Evolutionary conservation across 495 filamentous ascomycete genomes (phyloP).

Genomic region (Talaromyces stipitatus): DNA sequence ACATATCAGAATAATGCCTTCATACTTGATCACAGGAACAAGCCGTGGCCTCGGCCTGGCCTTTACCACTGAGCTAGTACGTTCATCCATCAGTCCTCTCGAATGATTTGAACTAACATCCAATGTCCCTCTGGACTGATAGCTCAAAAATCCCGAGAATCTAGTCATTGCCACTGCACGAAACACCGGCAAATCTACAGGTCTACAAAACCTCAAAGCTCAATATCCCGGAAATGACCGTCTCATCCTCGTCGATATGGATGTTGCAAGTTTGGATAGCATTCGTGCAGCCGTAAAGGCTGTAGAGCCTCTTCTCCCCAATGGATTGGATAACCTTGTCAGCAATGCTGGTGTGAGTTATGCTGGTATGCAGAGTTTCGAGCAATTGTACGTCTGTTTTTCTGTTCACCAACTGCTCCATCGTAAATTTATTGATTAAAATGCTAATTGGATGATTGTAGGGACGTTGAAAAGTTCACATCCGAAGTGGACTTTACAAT

Average conservation of each 20-base stretch:
- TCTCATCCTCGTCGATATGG: neutral
- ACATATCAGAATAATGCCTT: constrained; percentile 12
- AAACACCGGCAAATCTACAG: neutral
- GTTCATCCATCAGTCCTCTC: neutral
- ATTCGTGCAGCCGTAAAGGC: neutral
- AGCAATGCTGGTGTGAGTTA: neutral
- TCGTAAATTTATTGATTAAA: too few species aligned
- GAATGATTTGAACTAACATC: neutral
- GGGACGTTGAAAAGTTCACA: neutral
- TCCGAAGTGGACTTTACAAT: neutral
- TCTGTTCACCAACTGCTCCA: neutral
- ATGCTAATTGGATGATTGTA: neutral
- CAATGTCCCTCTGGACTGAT: neutral
- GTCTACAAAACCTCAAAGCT: neutral
- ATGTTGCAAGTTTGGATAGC: neutral
- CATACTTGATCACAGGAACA: constrained; percentile 33
- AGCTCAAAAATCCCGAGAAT: neutral
- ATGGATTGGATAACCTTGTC: neutral
- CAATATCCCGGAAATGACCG: neutral
- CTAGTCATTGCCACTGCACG: neutral
- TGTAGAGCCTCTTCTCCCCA: neutral
- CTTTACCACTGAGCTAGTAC: constrained; percentile 20
- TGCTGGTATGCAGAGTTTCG: neutral
- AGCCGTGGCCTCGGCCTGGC: constrained; percentile 32
- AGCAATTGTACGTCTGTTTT: neutral